A percentile compares a stretch with the other conserved stretches of the same genome.
Evolutionary conservation across 2,329 filamentous ascomycete genomes (phyloP).

Genomic region (Beauveria asiatica): DNA sequence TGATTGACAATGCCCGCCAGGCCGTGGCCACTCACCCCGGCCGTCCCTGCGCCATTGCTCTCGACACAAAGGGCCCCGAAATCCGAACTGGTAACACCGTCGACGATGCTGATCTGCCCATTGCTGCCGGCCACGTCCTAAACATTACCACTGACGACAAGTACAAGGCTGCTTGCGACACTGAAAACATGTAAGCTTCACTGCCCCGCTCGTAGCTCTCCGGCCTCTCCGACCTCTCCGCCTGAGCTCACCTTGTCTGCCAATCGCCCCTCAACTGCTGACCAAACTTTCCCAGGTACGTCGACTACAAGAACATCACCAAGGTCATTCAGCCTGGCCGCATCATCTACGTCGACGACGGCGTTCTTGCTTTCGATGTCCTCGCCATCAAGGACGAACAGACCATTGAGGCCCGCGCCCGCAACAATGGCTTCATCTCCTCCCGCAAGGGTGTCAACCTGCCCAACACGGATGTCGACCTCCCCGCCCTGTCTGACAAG

Average conservation of each 20-base stretch:
- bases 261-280: conserved; percentile 10
- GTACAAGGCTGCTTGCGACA: conserved; percentile 76
- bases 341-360: conserved; percentile 96
- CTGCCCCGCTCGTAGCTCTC: conserved; percentile 3
- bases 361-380: conserved; percentile 94
- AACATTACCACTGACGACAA: conserved; percentile 96
- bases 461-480: conserved; percentile 96
- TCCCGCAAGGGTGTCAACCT: conserved; percentile 99
- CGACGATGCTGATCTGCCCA: conserved; percentile 83
- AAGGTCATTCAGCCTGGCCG: conserved; percentile 90
- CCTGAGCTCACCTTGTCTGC: background rate
- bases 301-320: conserved; percentile 99
- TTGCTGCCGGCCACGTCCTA: conserved; percentile 72
- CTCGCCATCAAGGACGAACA: conserved; percentile 78
- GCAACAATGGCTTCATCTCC: conserved; percentile 98
- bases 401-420: conserved; percentile 75
- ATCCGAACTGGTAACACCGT: conserved; percentile 60
- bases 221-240: background rate
- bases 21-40: conserved; percentile 72
- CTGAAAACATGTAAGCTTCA: conserved; percentile 77
- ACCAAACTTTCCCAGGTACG: conserved; percentile 52
- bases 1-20: conserved; percentile 89
- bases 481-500: conserved; percentile 95
- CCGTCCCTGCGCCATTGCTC: conserved; percentile 88
- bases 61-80: conserved; percentile 61